These are phyloP conservation scores for Blastomyces gilchristii DNA, from an alignment of 2,329 filamentous ascomycete species.

Conservation along the genomic window DNA sequence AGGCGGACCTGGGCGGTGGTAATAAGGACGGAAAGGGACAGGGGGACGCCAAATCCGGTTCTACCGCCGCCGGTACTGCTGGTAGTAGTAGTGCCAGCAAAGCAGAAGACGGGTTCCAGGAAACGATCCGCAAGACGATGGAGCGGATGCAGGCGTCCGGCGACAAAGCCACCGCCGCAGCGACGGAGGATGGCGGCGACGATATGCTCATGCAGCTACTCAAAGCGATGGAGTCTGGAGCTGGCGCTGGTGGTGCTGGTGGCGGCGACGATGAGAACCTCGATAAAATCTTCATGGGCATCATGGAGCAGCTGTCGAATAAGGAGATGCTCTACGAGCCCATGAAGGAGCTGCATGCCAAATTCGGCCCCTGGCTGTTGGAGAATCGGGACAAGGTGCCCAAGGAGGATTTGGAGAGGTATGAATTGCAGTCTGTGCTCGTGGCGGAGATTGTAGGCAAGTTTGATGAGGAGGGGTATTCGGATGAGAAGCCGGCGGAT, in stretches of 20 bases:
- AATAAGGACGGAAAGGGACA: conserved; percentile 18
- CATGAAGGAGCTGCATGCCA: conserved; percentile 92
- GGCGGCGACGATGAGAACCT: conserved; percentile 69
- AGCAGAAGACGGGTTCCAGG: conserved; percentile 66
- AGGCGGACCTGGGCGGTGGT: conserved; percentile 10
- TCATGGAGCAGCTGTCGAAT: conserved; percentile 98
- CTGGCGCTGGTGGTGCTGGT: conserved; percentile 37
- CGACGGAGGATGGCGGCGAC: conserved; percentile 55
- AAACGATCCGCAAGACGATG: conserved; percentile 89
- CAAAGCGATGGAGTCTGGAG: conserved; percentile 63
- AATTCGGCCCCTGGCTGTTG: conserved; percentile 81
- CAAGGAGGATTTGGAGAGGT: conserved; percentile 64
- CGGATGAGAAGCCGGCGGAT: conserved; percentile 69
- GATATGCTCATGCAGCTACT: conserved; percentile 88
- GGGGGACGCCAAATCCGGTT: conserved; percentile 9
- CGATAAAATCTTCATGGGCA: conserved; percentile 86
- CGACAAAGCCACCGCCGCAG: conserved; percentile 68
- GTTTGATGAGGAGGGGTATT: conserved; percentile 74
- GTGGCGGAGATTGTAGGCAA: conserved; percentile 79
- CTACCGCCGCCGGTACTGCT: conserved; percentile 15
- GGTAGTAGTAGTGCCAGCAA: conserved; percentile 10
- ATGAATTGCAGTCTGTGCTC: conserved; percentile 66
- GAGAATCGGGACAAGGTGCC: conserved; percentile 57
- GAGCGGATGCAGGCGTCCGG: conserved; percentile 88
- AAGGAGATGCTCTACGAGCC: conserved; percentile 98